Conservation (phyloP, 2,329 filamentous ascomycete genomes). For the Hymenotorrendiella dingleyae region DNA sequence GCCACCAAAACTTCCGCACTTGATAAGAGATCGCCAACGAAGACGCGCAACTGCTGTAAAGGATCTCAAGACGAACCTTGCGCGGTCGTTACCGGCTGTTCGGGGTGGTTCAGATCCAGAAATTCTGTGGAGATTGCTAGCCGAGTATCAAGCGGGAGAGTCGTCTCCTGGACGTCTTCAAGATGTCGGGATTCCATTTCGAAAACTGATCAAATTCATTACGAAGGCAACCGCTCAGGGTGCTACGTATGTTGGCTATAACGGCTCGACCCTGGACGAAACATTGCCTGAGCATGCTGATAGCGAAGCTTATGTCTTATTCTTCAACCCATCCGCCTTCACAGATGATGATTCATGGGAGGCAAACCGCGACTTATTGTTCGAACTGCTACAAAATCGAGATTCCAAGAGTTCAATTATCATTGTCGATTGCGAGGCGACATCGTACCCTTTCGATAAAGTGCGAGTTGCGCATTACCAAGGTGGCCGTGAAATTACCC, state of each 20-base stretch:
- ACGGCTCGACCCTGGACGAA: constrained; percentile 6
- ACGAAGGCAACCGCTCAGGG: constrained; percentile 16
- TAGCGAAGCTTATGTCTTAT: constrained; percentile 22
- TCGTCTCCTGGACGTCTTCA: constrained; percentile 12
- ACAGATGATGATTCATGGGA: constrained; percentile 15
- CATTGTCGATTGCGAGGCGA: constrained; percentile 22
- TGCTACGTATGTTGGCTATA: constrained; percentile 23
- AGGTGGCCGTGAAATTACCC: constrained; percentile 9
- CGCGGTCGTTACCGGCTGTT: constrained; percentile 9
- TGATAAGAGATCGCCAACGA: neutral
- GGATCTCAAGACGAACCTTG: neutral
- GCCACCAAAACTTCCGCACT: neutral
- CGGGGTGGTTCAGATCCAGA: constrained; percentile 12
- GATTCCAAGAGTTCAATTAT: constrained; percentile 11
- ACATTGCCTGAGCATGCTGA: neutral
- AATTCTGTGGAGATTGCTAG: constrained; percentile 13
- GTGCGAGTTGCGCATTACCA: constrained; percentile 17
- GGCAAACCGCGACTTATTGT: constrained; percentile 17
- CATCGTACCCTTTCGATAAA: constrained; percentile 11
- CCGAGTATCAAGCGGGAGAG: constrained; percentile 5
- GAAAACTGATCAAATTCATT: constrained; percentile 23
- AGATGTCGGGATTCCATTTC: constrained; percentile 6
- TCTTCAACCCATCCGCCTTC: constrained; percentile 16
- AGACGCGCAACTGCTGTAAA: neutral
- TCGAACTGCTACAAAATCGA: constrained; percentile 17